Evolutionary conservation across 2,329 filamentous ascomycete genomes (phyloP).

Genomic region (Coniochaeta sp.): DNA sequence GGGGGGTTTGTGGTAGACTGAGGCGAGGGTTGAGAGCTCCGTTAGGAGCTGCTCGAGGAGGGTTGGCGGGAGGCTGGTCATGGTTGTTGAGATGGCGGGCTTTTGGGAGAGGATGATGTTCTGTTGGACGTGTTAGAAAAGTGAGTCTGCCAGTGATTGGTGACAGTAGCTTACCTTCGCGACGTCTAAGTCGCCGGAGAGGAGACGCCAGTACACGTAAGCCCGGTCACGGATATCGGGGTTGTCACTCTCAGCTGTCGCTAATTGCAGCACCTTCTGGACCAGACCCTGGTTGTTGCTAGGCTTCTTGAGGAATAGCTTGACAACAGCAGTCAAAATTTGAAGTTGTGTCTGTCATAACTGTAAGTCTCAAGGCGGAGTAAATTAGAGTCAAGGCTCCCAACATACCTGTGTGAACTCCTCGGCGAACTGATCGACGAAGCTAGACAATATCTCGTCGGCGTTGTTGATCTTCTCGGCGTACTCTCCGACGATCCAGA

Average conservation of each 20-base stretch:
- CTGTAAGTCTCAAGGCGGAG: slow-evolving; percentile 8
- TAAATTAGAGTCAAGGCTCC: background rate
- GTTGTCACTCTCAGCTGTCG: slow-evolving; percentile 93
- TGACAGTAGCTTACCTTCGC: slow-evolving; percentile 67
- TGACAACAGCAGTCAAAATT: slow-evolving; percentile 94
- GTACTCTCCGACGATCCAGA: slow-evolving; percentile 99
- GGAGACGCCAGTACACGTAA: slow-evolving; percentile 95
- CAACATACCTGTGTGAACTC: slow-evolving; percentile 81
- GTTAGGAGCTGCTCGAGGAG: slow-evolving; percentile 84
- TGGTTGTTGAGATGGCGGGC: slow-evolving; percentile 88
- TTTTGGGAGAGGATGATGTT: slow-evolving; percentile 90
- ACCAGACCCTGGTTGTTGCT: slow-evolving; percentile 85
- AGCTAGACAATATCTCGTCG: slow-evolving; percentile 84
- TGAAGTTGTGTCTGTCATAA: slow-evolving; percentile 78
- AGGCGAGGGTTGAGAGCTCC: slow-evolving; percentile 90
- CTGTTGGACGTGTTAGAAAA: slow-evolving; percentile 33
- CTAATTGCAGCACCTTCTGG: slow-evolving; percentile 87
- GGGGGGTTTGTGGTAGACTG: slow-evolving; percentile 96
- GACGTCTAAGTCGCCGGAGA: slow-evolving; percentile 85
- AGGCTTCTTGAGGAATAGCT: slow-evolving; percentile 95
- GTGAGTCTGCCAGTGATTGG: no score
- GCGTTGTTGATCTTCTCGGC: slow-evolving; percentile 99
- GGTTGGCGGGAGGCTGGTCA: slow-evolving; percentile 75
- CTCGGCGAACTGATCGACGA: slow-evolving; percentile 91
- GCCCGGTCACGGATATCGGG: slow-evolving; percentile 94